Percentiles rank a stretch among this genome's conserved stretches.
Conservation (phyloP, 805 yeast genomes). For the Saccharomycopsis guyanensis region DNA sequence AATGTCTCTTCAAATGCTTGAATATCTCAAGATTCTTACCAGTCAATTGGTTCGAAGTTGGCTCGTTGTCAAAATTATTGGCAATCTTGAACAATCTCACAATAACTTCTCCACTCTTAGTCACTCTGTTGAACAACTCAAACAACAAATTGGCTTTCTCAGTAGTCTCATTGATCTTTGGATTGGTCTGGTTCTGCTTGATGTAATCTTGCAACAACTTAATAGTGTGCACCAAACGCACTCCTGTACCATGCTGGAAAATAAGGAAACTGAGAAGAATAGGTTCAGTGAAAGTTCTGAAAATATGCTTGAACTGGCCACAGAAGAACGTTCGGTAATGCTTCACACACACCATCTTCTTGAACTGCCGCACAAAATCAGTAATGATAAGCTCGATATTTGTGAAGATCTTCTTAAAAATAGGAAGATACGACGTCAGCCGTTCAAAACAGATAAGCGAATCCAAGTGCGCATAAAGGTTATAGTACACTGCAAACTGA, state of each 20-base stretch:
- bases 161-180: slow-evolving; percentile 4
- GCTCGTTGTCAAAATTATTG: slow-evolving; percentile 15
- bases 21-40: slow-evolving; percentile 3
- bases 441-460: slow-evolving; percentile 15
- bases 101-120: slow-evolving; percentile 4
- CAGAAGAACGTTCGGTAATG: slow-evolving; percentile 17
- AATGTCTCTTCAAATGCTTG: slow-evolving; percentile 10
- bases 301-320: slow-evolving; percentile 8
- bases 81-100: slow-evolving; percentile 5
- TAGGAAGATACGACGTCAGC: slow-evolving; percentile 7
- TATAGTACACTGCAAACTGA: slow-evolving; percentile 17
- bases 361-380: slow-evolving; percentile 2
- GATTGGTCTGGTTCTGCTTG: background rate
- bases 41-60: background rate
- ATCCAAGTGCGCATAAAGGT: slow-evolving; percentile 14
- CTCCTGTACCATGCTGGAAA: slow-evolving; percentile 9
- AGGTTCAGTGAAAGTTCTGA: slow-evolving; percentile 11
- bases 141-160: slow-evolving; percentile 2
- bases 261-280: slow-evolving; percentile 12
- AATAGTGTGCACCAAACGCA: slow-evolving; percentile 17
- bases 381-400: slow-evolving; percentile 10
- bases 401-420: slow-evolving; percentile 18
- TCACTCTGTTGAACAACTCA: slow-evolving; percentile 3
- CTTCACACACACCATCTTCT: slow-evolving; percentile 7
- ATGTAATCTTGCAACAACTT: slow-evolving; percentile 13